phyloP scores from a whole-genome alignment of 768 basidiomycete genomes.

The Suillus plorans region DNA sequence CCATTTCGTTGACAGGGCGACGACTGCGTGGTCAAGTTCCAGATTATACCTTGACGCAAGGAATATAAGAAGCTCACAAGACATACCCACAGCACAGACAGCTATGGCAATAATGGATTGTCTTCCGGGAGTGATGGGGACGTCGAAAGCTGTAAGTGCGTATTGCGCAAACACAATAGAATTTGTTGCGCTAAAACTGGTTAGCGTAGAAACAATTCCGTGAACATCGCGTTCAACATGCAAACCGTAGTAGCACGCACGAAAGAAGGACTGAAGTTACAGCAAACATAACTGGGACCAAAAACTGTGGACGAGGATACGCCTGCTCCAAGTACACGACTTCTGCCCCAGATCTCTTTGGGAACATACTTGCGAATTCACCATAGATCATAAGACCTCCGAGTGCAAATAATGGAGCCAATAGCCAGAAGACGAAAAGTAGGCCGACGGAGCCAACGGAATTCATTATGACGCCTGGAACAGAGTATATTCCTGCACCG shows the following conservation, averaged over 20 bases:
- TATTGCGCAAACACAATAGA: constrained; percentile 28
- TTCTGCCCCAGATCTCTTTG: constrained; percentile 48
- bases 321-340: constrained; percentile 44
- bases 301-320: constrained; percentile 20
- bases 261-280: constrained; percentile 28
- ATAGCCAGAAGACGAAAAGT: constrained; percentile 2
- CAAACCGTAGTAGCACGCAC: constrained; percentile 10
- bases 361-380: constrained; percentile 48
- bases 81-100: constrained; percentile 20
- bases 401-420: constrained; percentile 5
- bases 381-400: constrained; percentile 27
- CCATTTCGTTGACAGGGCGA: constrained; percentile 28
- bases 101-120: constrained; percentile 22
- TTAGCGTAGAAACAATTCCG: not conserved
- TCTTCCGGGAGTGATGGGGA: constrained; percentile 15
- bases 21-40: constrained; percentile 12
- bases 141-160: constrained; percentile 17
- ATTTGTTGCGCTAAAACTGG: constrained; percentile 21
- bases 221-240: not conserved
- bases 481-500: constrained; percentile 8
- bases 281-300: constrained; percentile 45
- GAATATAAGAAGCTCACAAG: constrained; percentile 9
- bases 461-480: constrained; percentile 3
- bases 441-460: constrained; percentile 6
- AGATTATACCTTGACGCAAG: not conserved